These are phyloP conservation scores for Metschnikowia matae DNA, from an alignment of 805 yeast genomes.

Conservation along the genomic window DNA sequence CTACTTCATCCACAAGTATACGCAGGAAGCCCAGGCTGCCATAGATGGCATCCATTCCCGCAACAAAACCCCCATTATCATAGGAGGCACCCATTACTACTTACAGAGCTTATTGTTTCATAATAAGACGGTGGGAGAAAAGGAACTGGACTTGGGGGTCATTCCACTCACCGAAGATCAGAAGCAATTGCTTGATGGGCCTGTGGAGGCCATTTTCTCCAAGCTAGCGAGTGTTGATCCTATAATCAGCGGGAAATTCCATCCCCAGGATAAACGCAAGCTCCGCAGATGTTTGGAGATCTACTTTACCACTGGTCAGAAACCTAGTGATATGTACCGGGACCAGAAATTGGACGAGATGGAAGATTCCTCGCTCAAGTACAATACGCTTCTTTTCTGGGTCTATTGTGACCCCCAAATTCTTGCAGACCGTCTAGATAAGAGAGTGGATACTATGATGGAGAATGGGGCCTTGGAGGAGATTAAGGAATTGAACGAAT, in stretches of 20 bases:
- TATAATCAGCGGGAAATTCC: conserved; percentile 70
- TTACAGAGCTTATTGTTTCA: conserved; percentile 71
- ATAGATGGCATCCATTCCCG: conserved; percentile 62
- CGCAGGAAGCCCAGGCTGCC: conserved; percentile 58
- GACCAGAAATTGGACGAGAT: conserved; percentile 48
- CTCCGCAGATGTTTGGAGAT: conserved; percentile 79
- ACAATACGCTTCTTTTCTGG: conserved; percentile 74
- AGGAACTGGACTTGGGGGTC: conserved; percentile 19
- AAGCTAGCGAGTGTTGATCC: conserved; percentile 61
- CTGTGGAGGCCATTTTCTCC: conserved; percentile 46
- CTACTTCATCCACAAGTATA: conserved; percentile 75
- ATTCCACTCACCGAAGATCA: conserved; percentile 33
- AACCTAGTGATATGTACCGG: conserved; percentile 67
- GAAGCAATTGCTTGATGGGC: conserved; percentile 48
- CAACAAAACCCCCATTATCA: conserved; percentile 78
- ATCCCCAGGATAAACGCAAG: conserved; percentile 84
- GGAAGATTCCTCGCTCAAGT: conserved; percentile 48
- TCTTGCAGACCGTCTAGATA: conserved; percentile 63
- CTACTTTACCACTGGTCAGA: conserved; percentile 58
- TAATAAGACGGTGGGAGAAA: conserved; percentile 55
- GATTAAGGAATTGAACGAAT: conserved; percentile 52
- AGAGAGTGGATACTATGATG: conserved; percentile 82
- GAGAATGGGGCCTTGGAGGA: conserved; percentile 65
- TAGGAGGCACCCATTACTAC: conserved; percentile 97
- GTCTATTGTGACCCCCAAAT: conserved; percentile 60